These are phyloP conservation scores for Sutorius eximius DNA, from an alignment of 1,284 basidiomycete genomes.

Conservation along the genomic window DNA sequence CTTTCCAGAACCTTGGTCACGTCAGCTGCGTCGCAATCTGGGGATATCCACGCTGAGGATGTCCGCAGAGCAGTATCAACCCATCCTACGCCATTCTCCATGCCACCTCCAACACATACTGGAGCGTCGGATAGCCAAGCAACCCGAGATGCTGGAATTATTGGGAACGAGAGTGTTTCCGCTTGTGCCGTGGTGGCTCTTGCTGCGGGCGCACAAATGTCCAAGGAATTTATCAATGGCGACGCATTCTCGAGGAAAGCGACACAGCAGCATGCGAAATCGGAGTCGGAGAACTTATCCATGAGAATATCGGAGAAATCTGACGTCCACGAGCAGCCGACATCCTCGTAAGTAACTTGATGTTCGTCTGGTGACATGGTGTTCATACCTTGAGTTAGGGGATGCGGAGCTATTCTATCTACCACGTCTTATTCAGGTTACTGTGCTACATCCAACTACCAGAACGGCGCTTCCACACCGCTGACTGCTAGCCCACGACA, in stretches of 20 bases:
- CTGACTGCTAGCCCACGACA: neutral
- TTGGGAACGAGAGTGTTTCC: neutral
- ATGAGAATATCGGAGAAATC: neutral
- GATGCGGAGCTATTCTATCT: neutral
- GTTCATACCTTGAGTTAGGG: constrained; percentile 5
- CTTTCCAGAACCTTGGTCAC: neutral
- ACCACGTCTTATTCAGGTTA: neutral
- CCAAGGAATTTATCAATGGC: neutral
- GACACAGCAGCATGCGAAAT: neutral
- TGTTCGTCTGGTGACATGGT: accelerated
- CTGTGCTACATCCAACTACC: neutral
- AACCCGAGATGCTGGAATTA: neutral
- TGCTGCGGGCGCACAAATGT: neutral
- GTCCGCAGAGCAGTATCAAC: neutral
- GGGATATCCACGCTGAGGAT: neutral
- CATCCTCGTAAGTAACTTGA: constrained; percentile 5
- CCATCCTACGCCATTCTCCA: neutral
- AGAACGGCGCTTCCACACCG: neutral
- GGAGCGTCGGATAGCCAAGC: neutral
- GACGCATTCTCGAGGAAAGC: neutral
- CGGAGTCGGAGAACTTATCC: neutral
- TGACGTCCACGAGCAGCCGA: neutral
- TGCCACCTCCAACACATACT: neutral
- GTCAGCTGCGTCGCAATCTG: neutral
- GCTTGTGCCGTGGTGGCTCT: neutral